phyloP scores from a whole-genome alignment of 106 monocot species.

The Gastrodia elata region DNA sequence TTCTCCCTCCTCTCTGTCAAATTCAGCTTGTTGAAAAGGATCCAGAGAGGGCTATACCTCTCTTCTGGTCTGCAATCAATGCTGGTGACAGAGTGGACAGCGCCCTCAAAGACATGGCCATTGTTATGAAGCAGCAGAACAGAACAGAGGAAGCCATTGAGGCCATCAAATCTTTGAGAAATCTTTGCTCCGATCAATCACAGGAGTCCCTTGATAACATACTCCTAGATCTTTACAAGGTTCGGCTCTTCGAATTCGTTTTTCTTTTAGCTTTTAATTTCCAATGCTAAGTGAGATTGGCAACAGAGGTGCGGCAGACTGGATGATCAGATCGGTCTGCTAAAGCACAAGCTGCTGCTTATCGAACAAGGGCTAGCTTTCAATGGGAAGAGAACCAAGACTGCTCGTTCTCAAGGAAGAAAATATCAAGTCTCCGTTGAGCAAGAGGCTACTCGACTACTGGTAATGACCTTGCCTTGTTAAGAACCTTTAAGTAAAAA shows the following conservation, averaged over 20 bases:
- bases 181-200: conserved; percentile 56
- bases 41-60: conserved; percentile 41
- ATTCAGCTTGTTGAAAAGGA: conserved; percentile 79
- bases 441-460: conserved; percentile 47
- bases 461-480: conserved; percentile 17
- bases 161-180: conserved; percentile 63
- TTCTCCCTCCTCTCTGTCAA: background rate
- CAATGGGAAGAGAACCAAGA: conserved; percentile 67
- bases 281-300: background rate
- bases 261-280: background rate
- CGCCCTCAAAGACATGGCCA: conserved; percentile 84
- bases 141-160: conserved; percentile 60
- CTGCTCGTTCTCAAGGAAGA: conserved; percentile 67
- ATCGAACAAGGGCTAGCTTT: conserved; percentile 57
- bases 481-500: background rate
- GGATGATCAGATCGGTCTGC: conserved; percentile 47
- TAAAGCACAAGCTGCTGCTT: conserved; percentile 55
- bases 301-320: conserved; percentile 51
- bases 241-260: background rate
- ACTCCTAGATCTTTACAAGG: conserved; percentile 84
- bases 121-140: conserved; percentile 79
- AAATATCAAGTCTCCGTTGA: conserved; percentile 75
- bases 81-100: conserved; percentile 57
- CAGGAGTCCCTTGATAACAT: conserved; percentile 88
- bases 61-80: conserved; percentile 89